Percentiles rank a stretch among this genome's conserved stretches.
Evolutionary conservation across 192 early-diverging fungal genomes (phyloP).

Genomic region (Coemansia sp.): DNA sequence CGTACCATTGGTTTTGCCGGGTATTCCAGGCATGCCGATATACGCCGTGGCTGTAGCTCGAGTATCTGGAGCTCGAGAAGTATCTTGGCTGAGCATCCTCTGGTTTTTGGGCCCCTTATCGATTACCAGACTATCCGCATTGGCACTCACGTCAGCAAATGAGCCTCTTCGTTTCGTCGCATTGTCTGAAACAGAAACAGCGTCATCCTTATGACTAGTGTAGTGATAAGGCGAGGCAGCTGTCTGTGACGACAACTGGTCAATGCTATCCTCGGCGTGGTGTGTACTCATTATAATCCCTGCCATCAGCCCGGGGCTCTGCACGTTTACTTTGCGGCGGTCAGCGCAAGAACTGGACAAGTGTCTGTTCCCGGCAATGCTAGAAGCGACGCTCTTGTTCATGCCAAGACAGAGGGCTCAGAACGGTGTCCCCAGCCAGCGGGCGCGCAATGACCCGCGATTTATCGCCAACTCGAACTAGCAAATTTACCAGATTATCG

Average conservation of each 20-base stretch:
- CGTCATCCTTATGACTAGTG: constrained; percentile 5
- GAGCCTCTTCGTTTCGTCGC: neutral
- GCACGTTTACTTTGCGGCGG: neutral
- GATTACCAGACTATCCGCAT: neutral
- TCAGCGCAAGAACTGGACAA: neutral
- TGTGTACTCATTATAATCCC: constrained; percentile 40
- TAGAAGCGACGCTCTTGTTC: neutral
- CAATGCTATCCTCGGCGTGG: constrained; percentile 28
- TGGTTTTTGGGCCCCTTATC: neutral
- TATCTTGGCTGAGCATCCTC: neutral
- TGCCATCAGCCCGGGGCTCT: constrained; percentile 25
- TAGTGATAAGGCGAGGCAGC: constrained; percentile 32
- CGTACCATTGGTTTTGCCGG: neutral
- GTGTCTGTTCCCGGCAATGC: neutral
- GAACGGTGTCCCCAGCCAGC: neutral
- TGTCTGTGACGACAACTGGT: constrained; percentile 26
- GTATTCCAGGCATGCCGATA: neutral
- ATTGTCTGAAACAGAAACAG: neutral
- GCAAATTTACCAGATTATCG: neutral
- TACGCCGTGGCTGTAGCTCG: neutral
- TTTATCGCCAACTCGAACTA: neutral
- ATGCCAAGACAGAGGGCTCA: neutral
- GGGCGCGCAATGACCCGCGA: neutral
- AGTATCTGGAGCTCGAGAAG: neutral
- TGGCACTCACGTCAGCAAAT: constrained; percentile 5